Conservation (phyloP, 2,329 filamentous ascomycete species). For the Mycocentrospora acerina region DNA sequence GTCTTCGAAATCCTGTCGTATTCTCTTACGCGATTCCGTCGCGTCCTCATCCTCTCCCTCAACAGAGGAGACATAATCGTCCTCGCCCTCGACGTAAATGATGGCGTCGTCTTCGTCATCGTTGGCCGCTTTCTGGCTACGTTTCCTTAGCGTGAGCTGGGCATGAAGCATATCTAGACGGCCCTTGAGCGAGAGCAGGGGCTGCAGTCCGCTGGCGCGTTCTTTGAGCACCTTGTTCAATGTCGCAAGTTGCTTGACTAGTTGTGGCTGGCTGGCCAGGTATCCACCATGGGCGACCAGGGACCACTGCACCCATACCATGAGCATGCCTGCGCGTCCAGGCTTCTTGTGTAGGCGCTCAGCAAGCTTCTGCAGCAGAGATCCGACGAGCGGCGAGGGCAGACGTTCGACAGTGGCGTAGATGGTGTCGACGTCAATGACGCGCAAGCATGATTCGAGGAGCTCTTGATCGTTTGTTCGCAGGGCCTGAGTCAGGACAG, state of each 20-base stretch:
- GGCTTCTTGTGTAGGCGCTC: constrained; percentile 84
- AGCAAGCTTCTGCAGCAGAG: constrained; percentile 79
- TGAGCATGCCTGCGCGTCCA: constrained; percentile 83
- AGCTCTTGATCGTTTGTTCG: constrained; percentile 87
- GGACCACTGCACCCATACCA: constrained; percentile 96
- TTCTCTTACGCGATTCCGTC: constrained; percentile 23
- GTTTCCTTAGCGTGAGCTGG: constrained; percentile 78
- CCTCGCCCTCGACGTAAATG: constrained; percentile 84
- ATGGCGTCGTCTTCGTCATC: constrained; percentile 68
- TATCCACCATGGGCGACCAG: constrained; percentile 90
- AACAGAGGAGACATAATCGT: constrained; percentile 56
- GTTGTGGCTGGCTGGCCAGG: constrained; percentile 79
- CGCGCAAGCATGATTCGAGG: constrained; percentile 88
- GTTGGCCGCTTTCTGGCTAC: constrained; percentile 63
- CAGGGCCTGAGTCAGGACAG: constrained; percentile 90
- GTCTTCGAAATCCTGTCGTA: constrained; percentile 24
- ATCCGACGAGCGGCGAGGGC: constrained; percentile 78
- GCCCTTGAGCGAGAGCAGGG: constrained; percentile 84
- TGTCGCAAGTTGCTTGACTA: constrained; percentile 74
- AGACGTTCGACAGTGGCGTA: constrained; percentile 87
- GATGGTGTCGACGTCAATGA: constrained; percentile 73
- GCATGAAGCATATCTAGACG: constrained; percentile 93
- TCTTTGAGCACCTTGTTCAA: constrained; percentile 87
- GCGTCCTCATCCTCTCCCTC: constrained; percentile 46
- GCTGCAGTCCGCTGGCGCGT: constrained; percentile 77